A percentile compares a stretch with the other conserved stretches of the same genome.
These are phyloP conservation scores for Scleroderma bovista DNA, from an alignment of 768 basidiomycete species.

Conservation along the genomic window DNA sequence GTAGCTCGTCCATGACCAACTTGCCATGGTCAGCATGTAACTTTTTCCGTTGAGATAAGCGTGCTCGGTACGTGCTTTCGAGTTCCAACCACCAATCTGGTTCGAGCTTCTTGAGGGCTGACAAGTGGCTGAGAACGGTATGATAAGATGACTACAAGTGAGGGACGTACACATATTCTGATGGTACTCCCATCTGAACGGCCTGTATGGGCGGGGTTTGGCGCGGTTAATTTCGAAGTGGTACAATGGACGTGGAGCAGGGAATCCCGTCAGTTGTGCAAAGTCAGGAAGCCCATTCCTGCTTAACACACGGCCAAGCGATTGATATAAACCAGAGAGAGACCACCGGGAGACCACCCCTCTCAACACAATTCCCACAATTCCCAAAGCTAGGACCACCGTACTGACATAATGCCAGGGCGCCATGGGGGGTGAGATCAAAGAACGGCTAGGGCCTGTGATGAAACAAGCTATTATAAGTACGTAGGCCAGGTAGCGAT, in stretches of 20 bases:
- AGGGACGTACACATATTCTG: conserved; percentile 46
- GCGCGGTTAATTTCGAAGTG: conserved; percentile 40
- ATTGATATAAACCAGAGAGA: not conserved
- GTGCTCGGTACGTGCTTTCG: conserved; percentile 43
- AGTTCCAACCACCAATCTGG: conserved; percentile 55
- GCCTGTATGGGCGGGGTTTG: conserved; percentile 47
- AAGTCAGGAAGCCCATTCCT: conserved; percentile 31
- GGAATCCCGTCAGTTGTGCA: conserved; percentile 39
- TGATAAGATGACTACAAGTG: not conserved
- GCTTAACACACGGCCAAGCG: conserved; percentile 6
- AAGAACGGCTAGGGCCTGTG: not conserved
- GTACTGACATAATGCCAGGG: not conserved
- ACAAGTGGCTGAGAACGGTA: not conserved
- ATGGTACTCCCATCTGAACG: conserved; percentile 51
- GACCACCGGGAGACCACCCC: not conserved
- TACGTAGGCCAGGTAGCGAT: too few relatives aligned
- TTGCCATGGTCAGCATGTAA: conserved; percentile 36
- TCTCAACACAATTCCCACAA: conserved; percentile 1
- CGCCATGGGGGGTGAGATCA: not conserved
- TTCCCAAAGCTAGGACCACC: conserved; percentile 1
- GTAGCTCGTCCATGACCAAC: conserved; percentile 39
- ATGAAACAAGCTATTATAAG: too few relatives aligned
- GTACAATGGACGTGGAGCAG: conserved; percentile 35
- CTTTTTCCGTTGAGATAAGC: conserved; percentile 37
- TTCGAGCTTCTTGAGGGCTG: conserved; percentile 44